These are phyloP conservation scores for Saccharomycopsis lassenensis DNA, from an alignment of 805 yeast genomes.

Conservation along the genomic window DNA sequence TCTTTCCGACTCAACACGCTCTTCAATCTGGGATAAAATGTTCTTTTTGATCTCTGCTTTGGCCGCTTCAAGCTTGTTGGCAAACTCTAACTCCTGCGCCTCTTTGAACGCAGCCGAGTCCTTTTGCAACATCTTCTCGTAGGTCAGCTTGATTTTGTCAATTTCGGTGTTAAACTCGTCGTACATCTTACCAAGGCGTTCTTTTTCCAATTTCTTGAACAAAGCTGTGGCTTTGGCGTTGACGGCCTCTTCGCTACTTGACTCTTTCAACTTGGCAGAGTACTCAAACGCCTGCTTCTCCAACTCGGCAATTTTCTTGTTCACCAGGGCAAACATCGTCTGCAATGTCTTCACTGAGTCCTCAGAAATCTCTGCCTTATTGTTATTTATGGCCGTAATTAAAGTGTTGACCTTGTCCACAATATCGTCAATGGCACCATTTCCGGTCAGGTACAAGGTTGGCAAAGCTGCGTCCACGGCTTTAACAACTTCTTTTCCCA, in stretches of 20 bases:
- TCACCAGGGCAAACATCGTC: no score
- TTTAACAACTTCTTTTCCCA: constrained; percentile 6
- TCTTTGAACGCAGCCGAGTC: constrained; percentile 63
- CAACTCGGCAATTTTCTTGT: no score
- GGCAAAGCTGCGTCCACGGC: no score
- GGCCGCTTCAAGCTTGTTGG: constrained; percentile 57
- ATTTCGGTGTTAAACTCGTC: constrained; percentile 55
- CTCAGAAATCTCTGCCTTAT: no score
- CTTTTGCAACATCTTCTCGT: constrained; percentile 41
- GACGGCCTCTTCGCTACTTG: constrained; percentile 25
- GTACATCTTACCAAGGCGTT: constrained; percentile 46
- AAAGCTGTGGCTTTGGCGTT: no score
- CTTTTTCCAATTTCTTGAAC: constrained; percentile 37
- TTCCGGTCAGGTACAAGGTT: not conserved
- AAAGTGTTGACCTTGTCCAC: constrained; percentile 9
- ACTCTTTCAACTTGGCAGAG: no score
- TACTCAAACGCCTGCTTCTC: no score
- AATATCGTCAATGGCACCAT: not conserved
- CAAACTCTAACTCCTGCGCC: constrained; percentile 58
- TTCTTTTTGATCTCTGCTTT: constrained; percentile 60
- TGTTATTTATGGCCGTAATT: constrained; percentile 6
- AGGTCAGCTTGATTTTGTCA: constrained; percentile 45
- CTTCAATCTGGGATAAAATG: constrained; percentile 46
- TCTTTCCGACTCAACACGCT: constrained; percentile 63
- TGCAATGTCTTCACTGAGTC: no score